Conservation (phyloP, 2,329 filamentous ascomycete genomes). For the Phyllosticta citriasiana region DNA sequence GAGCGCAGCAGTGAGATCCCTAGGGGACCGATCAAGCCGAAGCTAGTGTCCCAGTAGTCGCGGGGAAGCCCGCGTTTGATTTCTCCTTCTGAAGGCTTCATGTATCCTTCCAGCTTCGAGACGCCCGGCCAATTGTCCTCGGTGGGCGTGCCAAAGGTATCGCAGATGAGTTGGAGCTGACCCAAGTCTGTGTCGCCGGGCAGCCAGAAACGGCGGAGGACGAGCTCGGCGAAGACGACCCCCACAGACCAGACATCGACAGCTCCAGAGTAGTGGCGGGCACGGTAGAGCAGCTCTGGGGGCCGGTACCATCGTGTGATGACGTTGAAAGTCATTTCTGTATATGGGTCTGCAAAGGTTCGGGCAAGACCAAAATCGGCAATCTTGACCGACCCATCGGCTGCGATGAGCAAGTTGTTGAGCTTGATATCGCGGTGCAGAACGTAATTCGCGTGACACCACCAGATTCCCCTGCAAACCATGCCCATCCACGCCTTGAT, state of each 20-base stretch:
- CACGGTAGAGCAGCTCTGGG: constrained; percentile 85
- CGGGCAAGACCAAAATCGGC: constrained; percentile 96
- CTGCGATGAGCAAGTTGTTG: constrained; percentile 91
- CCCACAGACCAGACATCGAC: constrained; percentile 95
- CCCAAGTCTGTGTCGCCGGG: constrained; percentile 77
- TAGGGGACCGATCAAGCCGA: constrained; percentile 68
- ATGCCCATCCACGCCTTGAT: constrained; percentile 99
- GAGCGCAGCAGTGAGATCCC: constrained; percentile 83
- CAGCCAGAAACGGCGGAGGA: constrained; percentile 73
- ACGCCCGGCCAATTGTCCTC: constrained; percentile 97
- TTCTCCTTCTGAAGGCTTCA: constrained; percentile 51
- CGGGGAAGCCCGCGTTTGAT: constrained; percentile 44
- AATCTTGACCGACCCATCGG: constrained; percentile 86
- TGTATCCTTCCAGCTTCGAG: constrained; percentile 66
- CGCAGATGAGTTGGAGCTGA: constrained; percentile 75
- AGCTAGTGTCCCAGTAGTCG: constrained; percentile 65
- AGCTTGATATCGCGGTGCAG: constrained; percentile 98
- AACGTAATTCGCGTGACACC: constrained; percentile 90
- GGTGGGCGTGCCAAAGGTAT: constrained; percentile 78
- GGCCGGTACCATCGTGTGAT: constrained; percentile 97
- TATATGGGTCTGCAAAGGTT: constrained; percentile 78
- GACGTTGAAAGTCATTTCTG: constrained; percentile 84
- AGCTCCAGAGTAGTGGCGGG: constrained; percentile 76
- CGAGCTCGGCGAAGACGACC: constrained; percentile 83
- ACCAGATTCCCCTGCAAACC: constrained; percentile 87